Percentiles rank a stretch among this genome's conserved stretches.
These are phyloP conservation scores for Chalciporus piperatus DNA, from an alignment of 768 basidiomycete species.

Conservation along the genomic window DNA sequence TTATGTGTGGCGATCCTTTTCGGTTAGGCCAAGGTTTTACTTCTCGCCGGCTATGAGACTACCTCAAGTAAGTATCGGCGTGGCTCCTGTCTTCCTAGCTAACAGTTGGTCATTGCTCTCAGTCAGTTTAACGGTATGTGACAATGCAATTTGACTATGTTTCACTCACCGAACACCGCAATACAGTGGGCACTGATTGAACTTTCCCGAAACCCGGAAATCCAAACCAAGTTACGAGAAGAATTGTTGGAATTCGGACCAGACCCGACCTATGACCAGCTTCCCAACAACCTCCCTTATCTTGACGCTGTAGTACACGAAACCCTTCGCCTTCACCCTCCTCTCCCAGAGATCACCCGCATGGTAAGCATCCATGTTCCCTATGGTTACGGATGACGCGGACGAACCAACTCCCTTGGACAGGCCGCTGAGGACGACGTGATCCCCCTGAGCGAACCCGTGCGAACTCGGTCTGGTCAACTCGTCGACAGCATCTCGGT, in stretches of 20 bases:
- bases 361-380: slow-evolving; percentile 3
- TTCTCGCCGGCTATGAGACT: slow-evolving; percentile 41
- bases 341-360: slow-evolving; percentile 26
- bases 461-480: slow-evolving; percentile 42
- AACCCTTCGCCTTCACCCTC: slow-evolving; percentile 43
- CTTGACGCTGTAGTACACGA: slow-evolving; percentile 53
- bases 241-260: slow-evolving; percentile 44
- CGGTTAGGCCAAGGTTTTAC: slow-evolving; percentile 35
- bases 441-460: slow-evolving; percentile 52
- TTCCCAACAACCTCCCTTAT: slow-evolving; percentile 49
- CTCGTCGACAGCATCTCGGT: slow-evolving; percentile 40
- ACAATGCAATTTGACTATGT: not conserved
- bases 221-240: slow-evolving; percentile 47
- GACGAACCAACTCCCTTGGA: too few relatives aligned
- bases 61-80: slow-evolving; percentile 31
- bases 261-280: slow-evolving; percentile 56
- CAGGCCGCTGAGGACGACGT: slow-evolving; percentile 53
- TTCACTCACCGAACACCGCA: not conserved
- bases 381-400: too few relatives aligned
- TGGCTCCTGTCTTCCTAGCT: not conserved
- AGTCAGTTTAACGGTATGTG: slow-evolving; percentile 26
- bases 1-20: not conserved
- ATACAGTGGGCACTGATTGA: slow-evolving; percentile 56
- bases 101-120: not conserved
- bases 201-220: slow-evolving; percentile 41